Evolutionary conservation across 2,329 filamentous ascomycete species (phyloP).

Genomic region (Penicillium sp.): DNA sequence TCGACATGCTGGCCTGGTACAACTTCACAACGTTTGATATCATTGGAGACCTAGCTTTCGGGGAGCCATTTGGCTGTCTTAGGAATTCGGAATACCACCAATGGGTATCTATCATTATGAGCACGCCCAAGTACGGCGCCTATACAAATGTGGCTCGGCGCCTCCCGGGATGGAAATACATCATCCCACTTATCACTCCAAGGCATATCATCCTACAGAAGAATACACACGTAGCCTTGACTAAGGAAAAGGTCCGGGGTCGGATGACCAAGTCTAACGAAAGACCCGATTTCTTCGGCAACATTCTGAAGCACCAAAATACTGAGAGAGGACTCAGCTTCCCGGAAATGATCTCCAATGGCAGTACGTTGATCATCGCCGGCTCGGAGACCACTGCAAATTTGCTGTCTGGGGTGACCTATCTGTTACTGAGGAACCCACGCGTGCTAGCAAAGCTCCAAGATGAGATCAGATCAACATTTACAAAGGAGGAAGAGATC

Average conservation of each 20-base stretch:
- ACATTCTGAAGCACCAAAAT: slow-evolving; percentile 17
- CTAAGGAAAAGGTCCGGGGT: slow-evolving; percentile 4
- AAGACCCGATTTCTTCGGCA: slow-evolving; percentile 17
- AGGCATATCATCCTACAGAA: neutral
- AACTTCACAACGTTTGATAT: slow-evolving; percentile 38
- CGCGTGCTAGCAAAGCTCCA: slow-evolving; percentile 33
- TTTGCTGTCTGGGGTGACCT: slow-evolving; percentile 44
- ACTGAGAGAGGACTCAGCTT: slow-evolving; percentile 17
- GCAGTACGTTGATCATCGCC: slow-evolving; percentile 15
- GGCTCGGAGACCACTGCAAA: slow-evolving; percentile 53
- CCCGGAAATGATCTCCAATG: slow-evolving; percentile 33
- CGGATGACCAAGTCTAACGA: slow-evolving; percentile 16
- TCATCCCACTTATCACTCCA: slow-evolving; percentile 8
- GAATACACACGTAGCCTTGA: slow-evolving; percentile 7
- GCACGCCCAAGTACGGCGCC: neutral
- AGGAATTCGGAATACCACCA: slow-evolving; percentile 26
- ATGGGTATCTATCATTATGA: slow-evolving; percentile 25
- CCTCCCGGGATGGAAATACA: slow-evolving; percentile 3
- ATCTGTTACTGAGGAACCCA: slow-evolving; percentile 42
- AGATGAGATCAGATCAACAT: slow-evolving; percentile 43
- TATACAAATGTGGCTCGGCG: slow-evolving; percentile 12
- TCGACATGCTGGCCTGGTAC: slow-evolving; percentile 33
- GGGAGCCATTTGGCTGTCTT: slow-evolving; percentile 33
- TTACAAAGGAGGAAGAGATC: slow-evolving; percentile 41
- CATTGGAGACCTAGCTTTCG: slow-evolving; percentile 35